Base-by-base conservation (phyloP, 2,329 filamentous ascomycete species). In the Phyllosticta citrichinensis region DNA sequence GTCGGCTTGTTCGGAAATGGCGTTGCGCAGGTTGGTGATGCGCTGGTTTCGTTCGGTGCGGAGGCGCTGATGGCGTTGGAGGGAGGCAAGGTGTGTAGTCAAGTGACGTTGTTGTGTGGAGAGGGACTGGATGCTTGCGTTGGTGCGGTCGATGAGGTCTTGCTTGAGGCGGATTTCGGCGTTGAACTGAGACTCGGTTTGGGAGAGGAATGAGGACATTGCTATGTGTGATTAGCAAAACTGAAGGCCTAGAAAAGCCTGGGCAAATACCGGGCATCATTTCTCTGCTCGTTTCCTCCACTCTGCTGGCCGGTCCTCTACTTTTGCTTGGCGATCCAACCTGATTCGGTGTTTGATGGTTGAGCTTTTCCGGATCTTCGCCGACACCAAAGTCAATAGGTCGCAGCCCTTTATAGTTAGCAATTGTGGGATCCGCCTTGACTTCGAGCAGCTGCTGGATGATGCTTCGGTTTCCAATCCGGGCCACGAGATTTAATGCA, bases 371-470 rank as follows among this genome's bases (percentile, higher is more conserved):
- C 64, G 79, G 77, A 57, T 90, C 87, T 10, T 84, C 84, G 5
- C 91, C 91, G 27, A 97, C 90, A 9, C 93, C 93, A 76, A 99
- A 99, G 72, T 97, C 94, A n/a, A 91, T 81, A 0, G 94, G 92
- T 50, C 90, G 83, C 12, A 97, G 80, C 20, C 93, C 92, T 53
- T 92, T 92, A 56, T 91, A 86, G 69, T 99, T 99, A 5, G 91
- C 83, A 68, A 97, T 92, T 58, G 87, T 85, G n/a, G 91, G 88
- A 72, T 97, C 91, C 1, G 94, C 94, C 61, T 93, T 91, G 52
- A 99, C 92, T 74, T 99, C 94, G 11, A 97, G 80, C 33, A 99
- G 80, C 71, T 99, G 94, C n/a, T 91, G 93, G 62, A 97, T 96
- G 67, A 99, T 96, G 68, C 91, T 95, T 60, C 88, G 83, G 71